phyloP scores from a whole-genome alignment of 768 basidiomycete species.

The Leccinum rimulosum region DNA sequence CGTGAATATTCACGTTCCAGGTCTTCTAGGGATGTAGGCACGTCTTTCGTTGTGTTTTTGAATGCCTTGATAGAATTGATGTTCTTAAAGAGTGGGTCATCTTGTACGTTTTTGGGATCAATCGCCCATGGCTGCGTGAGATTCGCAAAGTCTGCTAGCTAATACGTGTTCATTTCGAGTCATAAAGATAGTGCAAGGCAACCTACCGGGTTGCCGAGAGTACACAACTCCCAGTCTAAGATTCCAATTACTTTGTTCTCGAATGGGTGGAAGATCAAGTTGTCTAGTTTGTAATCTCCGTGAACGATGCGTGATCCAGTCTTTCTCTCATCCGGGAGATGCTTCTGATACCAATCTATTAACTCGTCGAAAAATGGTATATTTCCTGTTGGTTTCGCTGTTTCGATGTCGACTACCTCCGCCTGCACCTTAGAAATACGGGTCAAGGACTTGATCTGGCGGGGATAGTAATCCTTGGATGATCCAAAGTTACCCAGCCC shows the following conservation, averaged over 20 bases:
- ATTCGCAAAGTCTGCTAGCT: conserved; percentile 90
- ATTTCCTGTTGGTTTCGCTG: conserved; percentile 53
- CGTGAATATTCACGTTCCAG: conserved; percentile 82
- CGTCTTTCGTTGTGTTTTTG: conserved; percentile 55
- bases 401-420: conserved; percentile 61
- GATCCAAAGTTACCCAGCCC: conserved; percentile 75
- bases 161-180: neutral
- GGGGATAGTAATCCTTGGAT: conserved; percentile 80
- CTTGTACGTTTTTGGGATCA: conserved; percentile 40
- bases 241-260: conserved; percentile 93
- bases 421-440: conserved; percentile 82
- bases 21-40: conserved; percentile 64
- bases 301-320: conserved; percentile 87
- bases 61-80: conserved; percentile 48
- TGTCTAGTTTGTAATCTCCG: conserved; percentile 98
- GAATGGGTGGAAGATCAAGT: conserved; percentile 90
- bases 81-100: conserved; percentile 14
- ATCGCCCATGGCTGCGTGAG: conserved; percentile 82
- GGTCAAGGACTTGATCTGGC: conserved; percentile 88
- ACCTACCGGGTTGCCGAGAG: conserved; percentile 85
- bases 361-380: conserved; percentile 77
- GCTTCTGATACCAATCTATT: conserved; percentile 68
- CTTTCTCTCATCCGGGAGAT: conserved; percentile 75
- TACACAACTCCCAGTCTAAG: conserved; percentile 96
- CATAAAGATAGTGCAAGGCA: neutral